Percentiles rank a stretch among this genome's conserved stretches.
phyloP scores from a whole-genome alignment of 306 rosid genomes.

The Dalbergia oliveri region DNA sequence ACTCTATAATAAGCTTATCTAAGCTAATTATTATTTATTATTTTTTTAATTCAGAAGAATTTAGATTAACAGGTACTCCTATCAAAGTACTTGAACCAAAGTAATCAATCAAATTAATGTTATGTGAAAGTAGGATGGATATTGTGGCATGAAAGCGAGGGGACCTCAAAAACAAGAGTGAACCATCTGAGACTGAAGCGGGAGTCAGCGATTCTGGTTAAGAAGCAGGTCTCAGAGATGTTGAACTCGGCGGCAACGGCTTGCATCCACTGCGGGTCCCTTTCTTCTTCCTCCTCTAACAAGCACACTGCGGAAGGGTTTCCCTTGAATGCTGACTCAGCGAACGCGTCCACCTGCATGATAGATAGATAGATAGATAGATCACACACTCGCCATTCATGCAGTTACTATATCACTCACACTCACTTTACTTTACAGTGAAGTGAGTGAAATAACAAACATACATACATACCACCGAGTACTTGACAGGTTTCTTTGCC shows the following conservation, averaged over 20 bases:
- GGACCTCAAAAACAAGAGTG: constrained; percentile 73
- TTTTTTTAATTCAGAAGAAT: too few species aligned
- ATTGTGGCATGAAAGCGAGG: too few species aligned
- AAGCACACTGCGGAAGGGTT: constrained; percentile 82
- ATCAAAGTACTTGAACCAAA: too few species aligned
- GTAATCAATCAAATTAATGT: too few species aligned
- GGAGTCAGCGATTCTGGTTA: constrained; percentile 51
- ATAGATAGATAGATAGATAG: too few species aligned
- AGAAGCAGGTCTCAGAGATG: constrained; percentile 57
- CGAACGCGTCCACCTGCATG: constrained; percentile 74
- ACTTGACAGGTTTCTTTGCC: constrained; percentile 59
- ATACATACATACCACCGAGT: constrained; percentile 57
- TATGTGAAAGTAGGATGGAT: too few species aligned
- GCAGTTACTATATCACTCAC: too few species aligned
- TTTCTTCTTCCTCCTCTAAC: constrained; percentile 57
- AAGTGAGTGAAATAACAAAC: not conserved
- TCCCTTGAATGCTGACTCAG: constrained; percentile 76
- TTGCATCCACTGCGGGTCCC: constrained; percentile 68
- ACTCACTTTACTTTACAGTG: too few species aligned
- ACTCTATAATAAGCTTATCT: too few species aligned
- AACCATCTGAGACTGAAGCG: constrained; percentile 84
- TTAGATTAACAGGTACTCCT: too few species aligned
- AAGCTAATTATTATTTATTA: too few species aligned
- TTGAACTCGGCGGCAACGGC: constrained; percentile 72
- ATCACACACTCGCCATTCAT: not conserved